Base-by-base conservation (phyloP, 352 stramenopile species). In the Pythium biforme region DNA sequence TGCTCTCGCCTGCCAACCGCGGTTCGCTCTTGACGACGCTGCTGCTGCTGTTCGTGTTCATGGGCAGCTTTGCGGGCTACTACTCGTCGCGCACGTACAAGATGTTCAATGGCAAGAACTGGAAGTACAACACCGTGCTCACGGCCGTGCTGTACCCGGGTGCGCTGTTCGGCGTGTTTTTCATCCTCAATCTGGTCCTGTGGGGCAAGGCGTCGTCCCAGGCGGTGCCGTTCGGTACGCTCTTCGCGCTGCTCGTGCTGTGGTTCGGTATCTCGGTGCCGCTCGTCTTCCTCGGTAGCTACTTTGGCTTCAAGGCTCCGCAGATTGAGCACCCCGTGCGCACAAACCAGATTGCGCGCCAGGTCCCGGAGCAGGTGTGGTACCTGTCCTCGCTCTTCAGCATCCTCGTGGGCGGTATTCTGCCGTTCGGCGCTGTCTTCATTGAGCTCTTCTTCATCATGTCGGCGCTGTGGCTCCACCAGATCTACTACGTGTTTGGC, bases 361-460 rank as follows among this genome's bases (percentile, higher is more conserved):
- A 97, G 73, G 94, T 97, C 47, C 91, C 91, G 2, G 90, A 97
- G 58, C 92, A 98, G 73, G 79, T 96, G 31, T 99, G 96, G 95
- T 99, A 99, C 77, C 86, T 98, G 33, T 86, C 90, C 59, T 94
- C 96, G 22, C 81, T 83, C 17, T 90, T 98, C 68, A 98, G 88
- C 57, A 97, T 98, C 65, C 68, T 98, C 17, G 78, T 99, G 9
- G 98, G 97, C 45, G 98, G 98, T 53, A 95, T 99, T 43, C 74
- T 99, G 23, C 98, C 98, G 17, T 99, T 99, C 72, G 97, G 97
- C 34, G 97, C 96, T 9, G 96, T 99, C 41, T 99, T 98, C 76
- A 99, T 99, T 66, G 98, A 99, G 75, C 88, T 99, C 23, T 99
- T 99, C 75, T 99, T 99, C 83, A 99, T 99, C 77, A 99, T 99